Base-by-base conservation (phyloP, 768 basidiomycete genomes). In the Pleurotus ostreatus region DNA sequence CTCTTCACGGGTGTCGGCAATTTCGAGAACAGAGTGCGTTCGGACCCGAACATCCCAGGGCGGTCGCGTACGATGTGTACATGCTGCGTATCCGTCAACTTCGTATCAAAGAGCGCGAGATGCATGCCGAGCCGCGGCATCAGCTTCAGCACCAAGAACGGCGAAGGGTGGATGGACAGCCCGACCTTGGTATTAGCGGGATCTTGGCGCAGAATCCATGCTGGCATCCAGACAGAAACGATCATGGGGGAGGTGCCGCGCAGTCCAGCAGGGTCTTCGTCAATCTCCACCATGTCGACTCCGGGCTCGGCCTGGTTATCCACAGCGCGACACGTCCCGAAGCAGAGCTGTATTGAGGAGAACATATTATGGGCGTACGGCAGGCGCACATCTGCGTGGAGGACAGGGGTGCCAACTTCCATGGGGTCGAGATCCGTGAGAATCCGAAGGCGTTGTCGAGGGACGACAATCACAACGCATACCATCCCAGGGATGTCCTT, bases 381-480 rank as follows among this genome's bases (percentile, higher is more conserved):
- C 16, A 23, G 20, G 13, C n/a, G 16, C 16, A 73, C 56, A 40
- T 74, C 70, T 58, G 76, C 75, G 26, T 72, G 67, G 5, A 80
- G 62, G 3, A 69, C 46, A 0, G 74, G 77, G 3, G 70, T 70
- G 5, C 65, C 66, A 23, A 70, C 41, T 30, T 65, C 23, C 6
- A 70, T 60, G 7, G 59, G 55, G 22, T 63, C 16, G 0, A 58
- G 47, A 6, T 58, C 58, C 55, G 69, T 63, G 2, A 77, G 47
- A 9, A 65, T 57, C 43, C 56, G 60, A 16, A 77, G 60, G 4
- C 63, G 59, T 12, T 62, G 37, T 1, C 74, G 71, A 20, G 74
- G 75, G 12, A 75, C 67, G 15, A 60, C 58, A 5, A 76, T 59
- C n/a, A 74, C 60, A 16, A 76, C 55, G 25, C 71, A 68, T 23